Evolutionary conservation across 345 rosid genomes (phyloP).

Genomic region (Arabidopsis suecica): DNA sequence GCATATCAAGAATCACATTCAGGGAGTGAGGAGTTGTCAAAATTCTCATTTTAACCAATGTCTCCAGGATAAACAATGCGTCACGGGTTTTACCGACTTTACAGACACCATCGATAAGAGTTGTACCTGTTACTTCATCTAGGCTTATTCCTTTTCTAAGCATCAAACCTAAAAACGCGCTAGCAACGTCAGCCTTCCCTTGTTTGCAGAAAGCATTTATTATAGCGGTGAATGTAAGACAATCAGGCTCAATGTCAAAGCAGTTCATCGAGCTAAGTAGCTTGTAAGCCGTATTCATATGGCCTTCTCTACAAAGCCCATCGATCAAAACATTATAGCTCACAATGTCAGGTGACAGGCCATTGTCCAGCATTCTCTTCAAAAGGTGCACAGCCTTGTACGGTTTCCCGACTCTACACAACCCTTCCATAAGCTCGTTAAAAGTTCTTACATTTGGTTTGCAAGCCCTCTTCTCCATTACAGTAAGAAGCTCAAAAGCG

Average conservation of each 20-base stretch:
- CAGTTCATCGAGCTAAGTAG: slow-evolving; percentile 48
- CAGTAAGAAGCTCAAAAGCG: slow-evolving; percentile 56
- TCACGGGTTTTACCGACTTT: slow-evolving; percentile 43
- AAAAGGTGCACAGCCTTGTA: slow-evolving; percentile 49
- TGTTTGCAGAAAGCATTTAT: slow-evolving; percentile 52
- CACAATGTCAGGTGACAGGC: slow-evolving; percentile 49
- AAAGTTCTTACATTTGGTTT: slow-evolving; percentile 56
- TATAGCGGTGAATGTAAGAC: slow-evolving; percentile 46
- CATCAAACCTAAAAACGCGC: slow-evolving; percentile 49
- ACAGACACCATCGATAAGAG: slow-evolving; percentile 58
- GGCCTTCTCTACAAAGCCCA: slow-evolving; percentile 56
- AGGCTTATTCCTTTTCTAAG: slow-evolving; percentile 47
- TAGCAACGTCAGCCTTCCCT: slow-evolving; percentile 47
- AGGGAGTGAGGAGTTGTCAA: slow-evolving; percentile 51
- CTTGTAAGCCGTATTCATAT: slow-evolving; percentile 47
- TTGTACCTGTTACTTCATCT: slow-evolving; percentile 56
- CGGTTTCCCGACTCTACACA: slow-evolving; percentile 54
- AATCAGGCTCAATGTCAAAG: slow-evolving; percentile 48
- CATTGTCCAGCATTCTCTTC: slow-evolving; percentile 49
- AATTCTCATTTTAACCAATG: slow-evolving; percentile 40
- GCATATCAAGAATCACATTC: slow-evolving; percentile 51
- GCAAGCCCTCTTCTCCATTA: slow-evolving; percentile 58
- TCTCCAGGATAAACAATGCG: slow-evolving; percentile 48
- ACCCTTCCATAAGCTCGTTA: slow-evolving; percentile 62
- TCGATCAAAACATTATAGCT: slow-evolving; percentile 53